Percentiles rank a stretch among this genome's conserved stretches.
These are phyloP conservation scores for Populus hybrid DNA, from an alignment of 441 rosid genomes.

Conservation along the genomic window DNA sequence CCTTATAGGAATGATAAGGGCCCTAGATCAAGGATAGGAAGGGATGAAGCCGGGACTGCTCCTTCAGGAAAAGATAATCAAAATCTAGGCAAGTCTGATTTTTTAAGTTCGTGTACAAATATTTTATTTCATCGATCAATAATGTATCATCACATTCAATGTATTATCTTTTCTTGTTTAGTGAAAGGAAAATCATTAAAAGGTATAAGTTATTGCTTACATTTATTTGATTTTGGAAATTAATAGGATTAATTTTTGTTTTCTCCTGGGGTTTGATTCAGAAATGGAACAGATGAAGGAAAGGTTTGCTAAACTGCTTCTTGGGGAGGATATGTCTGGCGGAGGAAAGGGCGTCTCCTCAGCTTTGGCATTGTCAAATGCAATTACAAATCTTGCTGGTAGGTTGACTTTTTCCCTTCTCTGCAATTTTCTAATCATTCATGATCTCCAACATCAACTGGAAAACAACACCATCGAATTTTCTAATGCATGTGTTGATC, in stretches of 20 bases:
- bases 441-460: not conserved
- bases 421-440: not conserved
- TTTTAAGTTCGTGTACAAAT: not conserved
- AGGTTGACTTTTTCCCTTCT: not conserved
- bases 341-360: constrained; percentile 98
- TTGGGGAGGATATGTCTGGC: constrained; percentile 99
- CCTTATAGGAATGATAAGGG: constrained; percentile 20
- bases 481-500: not conserved
- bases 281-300: constrained; percentile 86
- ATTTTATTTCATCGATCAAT: not conserved
- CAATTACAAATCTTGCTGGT: constrained; percentile 94
- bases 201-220: not conserved
- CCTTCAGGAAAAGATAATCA: constrained; percentile 37
- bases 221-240: not conserved
- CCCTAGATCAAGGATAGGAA: constrained; percentile 31
- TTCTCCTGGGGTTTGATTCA: constrained; percentile 30
- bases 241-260: not conserved
- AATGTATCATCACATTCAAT: not conserved
- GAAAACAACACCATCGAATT: not conserved
- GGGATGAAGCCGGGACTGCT: constrained; percentile 29
- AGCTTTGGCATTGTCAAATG: constrained; percentile 92
- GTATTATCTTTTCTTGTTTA: not conserved
- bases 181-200: not conserved
- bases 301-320: constrained; percentile 71
- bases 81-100: constrained; percentile 34